Evolutionary conservation across 1,139 yeast genomes (phyloP).

Genomic region (Geotrichum phurueaensis): DNA sequence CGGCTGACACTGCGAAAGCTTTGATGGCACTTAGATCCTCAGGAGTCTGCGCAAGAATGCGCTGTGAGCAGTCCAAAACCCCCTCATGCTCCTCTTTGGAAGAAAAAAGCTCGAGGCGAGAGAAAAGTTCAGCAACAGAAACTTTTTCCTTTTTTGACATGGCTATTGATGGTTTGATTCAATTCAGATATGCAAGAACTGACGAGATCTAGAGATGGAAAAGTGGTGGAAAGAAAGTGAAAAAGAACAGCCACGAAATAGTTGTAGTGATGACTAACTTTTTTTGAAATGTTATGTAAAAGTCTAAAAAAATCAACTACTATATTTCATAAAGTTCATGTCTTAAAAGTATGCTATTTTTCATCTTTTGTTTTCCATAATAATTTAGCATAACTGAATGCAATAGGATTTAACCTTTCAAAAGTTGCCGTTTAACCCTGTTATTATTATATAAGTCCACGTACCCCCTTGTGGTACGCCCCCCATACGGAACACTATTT

Average conservation of each 20-base stretch:
- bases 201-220: background rate
- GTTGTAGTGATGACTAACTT: background rate
- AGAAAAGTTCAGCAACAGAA: conserved; percentile 38
- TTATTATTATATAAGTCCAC: too few relatives aligned
- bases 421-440: too few relatives aligned
- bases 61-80: conserved; percentile 43
- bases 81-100: conserved; percentile 44
- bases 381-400: too few relatives aligned
- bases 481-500: too few relatives aligned
- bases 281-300: background rate
- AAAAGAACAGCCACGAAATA: background rate
- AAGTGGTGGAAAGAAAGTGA: background rate
- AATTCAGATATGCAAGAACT: background rate
- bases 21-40: conserved; percentile 51
- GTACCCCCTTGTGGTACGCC: too few relatives aligned
- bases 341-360: background rate
- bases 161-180: background rate
- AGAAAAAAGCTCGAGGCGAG: conserved; percentile 44
- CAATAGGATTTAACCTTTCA: too few relatives aligned
- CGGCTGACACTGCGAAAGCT: conserved; percentile 61
- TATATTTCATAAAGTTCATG: background rate
- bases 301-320: too few relatives aligned
- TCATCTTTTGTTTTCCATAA: too few relatives aligned
- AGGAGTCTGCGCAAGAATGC: conserved; percentile 40
- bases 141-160: conserved; percentile 22